These are phyloP conservation scores for Gynostemma pentaphyllum DNA, from an alignment of 306 rosid species.

Conservation along the genomic window DNA sequence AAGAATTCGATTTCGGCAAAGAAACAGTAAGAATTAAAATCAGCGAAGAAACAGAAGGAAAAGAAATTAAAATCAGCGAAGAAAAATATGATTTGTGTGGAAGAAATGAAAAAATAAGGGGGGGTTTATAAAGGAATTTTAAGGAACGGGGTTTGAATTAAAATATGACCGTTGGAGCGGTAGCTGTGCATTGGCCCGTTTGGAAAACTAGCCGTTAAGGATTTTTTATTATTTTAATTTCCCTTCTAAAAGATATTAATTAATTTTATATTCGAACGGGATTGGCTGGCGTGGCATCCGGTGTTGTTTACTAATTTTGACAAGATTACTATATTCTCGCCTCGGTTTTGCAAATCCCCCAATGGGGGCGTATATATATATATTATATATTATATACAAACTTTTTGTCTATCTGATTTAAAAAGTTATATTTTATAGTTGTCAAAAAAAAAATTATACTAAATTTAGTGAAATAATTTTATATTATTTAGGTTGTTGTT, in stretches of 20 bases:
- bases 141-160: slow-evolving; percentile 11
- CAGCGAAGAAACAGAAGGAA: background rate
- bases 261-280: background rate
- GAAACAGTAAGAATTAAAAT: background rate
- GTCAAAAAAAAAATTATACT: no score
- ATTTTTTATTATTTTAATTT: slow-evolving; percentile 2
- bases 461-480: no score
- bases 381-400: no score
- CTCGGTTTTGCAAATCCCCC: no score
- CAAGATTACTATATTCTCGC: no score
- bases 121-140: slow-evolving; percentile 25
- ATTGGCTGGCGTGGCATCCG: background rate
- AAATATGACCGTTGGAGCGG: slow-evolving; percentile 83
- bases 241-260: background rate
- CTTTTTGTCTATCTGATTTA: no score
- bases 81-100: background rate
- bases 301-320: no score
- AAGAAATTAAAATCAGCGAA: background rate
- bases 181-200: background rate
- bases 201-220: slow-evolving; percentile 65
- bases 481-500: no score
- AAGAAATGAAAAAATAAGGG: background rate
- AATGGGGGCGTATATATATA: no score
- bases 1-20: background rate
- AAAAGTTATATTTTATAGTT: no score